Conservation (phyloP, 1,284 basidiomycete genomes). For the Violaceomyces palustris region DNA sequence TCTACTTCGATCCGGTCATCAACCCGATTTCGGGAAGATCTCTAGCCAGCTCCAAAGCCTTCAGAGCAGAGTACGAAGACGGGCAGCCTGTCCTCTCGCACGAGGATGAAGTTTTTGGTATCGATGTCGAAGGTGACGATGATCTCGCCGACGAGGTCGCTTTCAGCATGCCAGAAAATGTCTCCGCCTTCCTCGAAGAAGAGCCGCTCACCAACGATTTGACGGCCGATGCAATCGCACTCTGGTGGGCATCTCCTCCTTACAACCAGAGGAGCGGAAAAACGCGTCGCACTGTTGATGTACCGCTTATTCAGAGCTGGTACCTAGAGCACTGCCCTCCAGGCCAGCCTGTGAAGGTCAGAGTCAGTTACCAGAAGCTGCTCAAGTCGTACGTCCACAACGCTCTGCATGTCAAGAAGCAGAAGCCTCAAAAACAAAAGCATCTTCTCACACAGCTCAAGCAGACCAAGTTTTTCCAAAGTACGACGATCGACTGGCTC, state of each 20-base stretch:
- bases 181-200: conserved; percentile 78
- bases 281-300: conserved; percentile 88
- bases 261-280: conserved; percentile 87
- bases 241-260: conserved; percentile 98
- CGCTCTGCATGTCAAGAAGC: conserved; percentile 77
- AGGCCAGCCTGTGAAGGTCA: conserved; percentile 91
- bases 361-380: conserved; percentile 98
- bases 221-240: conserved; percentile 91
- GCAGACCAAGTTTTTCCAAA: conserved; percentile 99
- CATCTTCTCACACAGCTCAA: conserved; percentile 93
- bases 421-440: conserved; percentile 97
- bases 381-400: conserved; percentile 95
- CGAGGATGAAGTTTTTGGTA: conserved; percentile 83
- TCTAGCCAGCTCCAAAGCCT: conserved; percentile 29
- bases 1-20: conserved; percentile 98
- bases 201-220: conserved; percentile 80
- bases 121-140: conserved; percentile 65
- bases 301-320: conserved; percentile 95
- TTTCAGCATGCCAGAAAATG: conserved; percentile 76
- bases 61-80: conserved; percentile 38
- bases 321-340: conserved; percentile 92
- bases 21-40: conserved; percentile 58
- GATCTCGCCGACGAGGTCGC: conserved; percentile 63
- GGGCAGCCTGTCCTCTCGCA: conserved; percentile 62
- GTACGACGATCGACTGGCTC: conserved; percentile 95